Evolutionary conservation across 2,329 filamentous ascomycete genomes (phyloP).

Genomic region (Aspergillus caelatus): DNA sequence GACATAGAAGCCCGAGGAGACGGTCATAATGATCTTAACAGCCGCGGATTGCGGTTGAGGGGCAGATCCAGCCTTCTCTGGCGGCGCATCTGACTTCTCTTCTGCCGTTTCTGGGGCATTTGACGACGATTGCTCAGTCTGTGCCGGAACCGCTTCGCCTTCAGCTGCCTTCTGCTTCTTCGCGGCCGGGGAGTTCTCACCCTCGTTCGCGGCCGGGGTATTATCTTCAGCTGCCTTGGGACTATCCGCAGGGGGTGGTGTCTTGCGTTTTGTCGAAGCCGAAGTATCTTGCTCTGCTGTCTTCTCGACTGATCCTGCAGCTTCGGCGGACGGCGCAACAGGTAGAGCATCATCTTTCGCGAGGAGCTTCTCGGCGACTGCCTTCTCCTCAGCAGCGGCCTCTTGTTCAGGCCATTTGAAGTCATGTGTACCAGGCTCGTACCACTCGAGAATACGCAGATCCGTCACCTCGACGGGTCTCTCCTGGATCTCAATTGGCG

Average conservation of each 20-base stretch:
- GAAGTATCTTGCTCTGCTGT: conserved; percentile 17
- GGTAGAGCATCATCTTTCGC: conserved; percentile 36
- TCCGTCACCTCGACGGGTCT: conserved; percentile 76
- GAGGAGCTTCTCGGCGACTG: conserved; percentile 70
- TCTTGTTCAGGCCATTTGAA: conserved; percentile 80
- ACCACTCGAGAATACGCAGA: conserved; percentile 80
- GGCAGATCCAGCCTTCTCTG: neutral
- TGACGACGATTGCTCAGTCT: conserved; percentile 17
- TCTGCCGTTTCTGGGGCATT: conserved; percentile 7
- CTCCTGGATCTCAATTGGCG: conserved; percentile 81
- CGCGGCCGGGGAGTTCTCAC: conserved; percentile 5
- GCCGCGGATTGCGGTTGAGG: conserved; percentile 61
- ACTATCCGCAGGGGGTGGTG: conserved; percentile 32
- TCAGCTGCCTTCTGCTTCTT: conserved; percentile 38
- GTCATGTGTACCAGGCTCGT: conserved; percentile 77
- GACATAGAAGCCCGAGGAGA: conserved; percentile 95
- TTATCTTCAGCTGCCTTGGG: conserved; percentile 22
- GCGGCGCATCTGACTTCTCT: conserved; percentile 3
- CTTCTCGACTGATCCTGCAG: conserved; percentile 10
- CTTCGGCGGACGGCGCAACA: conserved; percentile 30
- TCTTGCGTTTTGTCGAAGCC: conserved; percentile 37
- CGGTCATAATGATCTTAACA: conserved; percentile 82
- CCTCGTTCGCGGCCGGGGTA: conserved; percentile 8
- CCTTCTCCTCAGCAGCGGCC: conserved; percentile 73
- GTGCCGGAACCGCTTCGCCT: conserved; percentile 25